phyloP scores from a whole-genome alignment of 768 basidiomycete genomes.

The Russula ochroleuca region DNA sequence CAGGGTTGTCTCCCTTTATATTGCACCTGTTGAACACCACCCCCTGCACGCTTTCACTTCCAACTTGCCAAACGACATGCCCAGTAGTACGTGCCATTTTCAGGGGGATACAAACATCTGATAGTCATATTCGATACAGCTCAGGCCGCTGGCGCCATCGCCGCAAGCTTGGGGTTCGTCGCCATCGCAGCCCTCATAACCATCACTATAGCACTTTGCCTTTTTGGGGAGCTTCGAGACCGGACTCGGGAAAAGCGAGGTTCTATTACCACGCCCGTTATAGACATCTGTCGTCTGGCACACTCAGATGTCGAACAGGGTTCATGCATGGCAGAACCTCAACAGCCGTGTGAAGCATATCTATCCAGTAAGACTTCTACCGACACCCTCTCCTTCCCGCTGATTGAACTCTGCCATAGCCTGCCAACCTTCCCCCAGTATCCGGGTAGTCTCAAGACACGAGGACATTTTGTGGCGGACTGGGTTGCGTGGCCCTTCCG shows the following conservation, averaged over 20 bases:
- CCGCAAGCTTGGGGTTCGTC: not conserved
- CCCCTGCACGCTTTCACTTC: not conserved
- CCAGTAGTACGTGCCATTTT: not conserved
- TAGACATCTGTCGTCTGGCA: not conserved
- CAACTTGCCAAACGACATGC: not conserved
- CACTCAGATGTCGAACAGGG: not conserved
- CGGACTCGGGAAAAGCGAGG: not conserved
- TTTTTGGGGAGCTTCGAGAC: not conserved
- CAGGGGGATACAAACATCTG: not conserved
- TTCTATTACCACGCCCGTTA: not conserved
- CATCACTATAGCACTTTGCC: not conserved
- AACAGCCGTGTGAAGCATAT: not conserved
- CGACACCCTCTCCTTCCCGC: not conserved
- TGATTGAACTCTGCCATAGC: not conserved
- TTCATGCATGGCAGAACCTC: not conserved
- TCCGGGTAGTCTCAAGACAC: not conserved
- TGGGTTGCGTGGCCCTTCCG: not conserved
- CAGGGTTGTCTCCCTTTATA: conserved; percentile 4
- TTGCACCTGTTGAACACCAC: not conserved
- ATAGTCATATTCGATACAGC: not conserved
- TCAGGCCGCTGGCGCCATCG: not conserved
- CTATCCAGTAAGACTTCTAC: not conserved
- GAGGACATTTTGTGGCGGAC: conserved; percentile 3
- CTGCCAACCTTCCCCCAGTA: not conserved
- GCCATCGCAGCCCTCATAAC: not conserved